Evolutionary conservation across 371 early-diverging fungal species (phyloP).

Genomic region (Mortierella sp.): DNA sequence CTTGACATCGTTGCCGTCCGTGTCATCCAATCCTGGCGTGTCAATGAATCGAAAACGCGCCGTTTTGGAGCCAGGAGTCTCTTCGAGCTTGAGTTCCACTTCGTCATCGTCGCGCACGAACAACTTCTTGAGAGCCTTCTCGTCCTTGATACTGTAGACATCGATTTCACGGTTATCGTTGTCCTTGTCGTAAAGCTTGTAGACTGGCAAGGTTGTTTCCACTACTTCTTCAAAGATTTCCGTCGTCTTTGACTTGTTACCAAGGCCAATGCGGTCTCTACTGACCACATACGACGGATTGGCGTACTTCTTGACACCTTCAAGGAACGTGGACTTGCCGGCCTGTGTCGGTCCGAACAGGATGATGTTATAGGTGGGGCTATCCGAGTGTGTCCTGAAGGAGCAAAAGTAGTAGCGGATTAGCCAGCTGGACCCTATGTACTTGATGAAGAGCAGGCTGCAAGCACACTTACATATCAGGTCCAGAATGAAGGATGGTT

Average conservation of each 20-base stretch:
- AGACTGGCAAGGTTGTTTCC: neutral
- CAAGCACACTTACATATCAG: too few relatives aligned
- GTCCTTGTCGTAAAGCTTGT: neutral
- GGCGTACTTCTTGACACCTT: slow-evolving; percentile 5
- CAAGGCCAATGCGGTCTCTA: neutral
- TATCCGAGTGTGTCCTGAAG: too few relatives aligned
- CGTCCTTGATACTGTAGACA: neutral
- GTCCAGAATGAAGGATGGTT: too few relatives aligned
- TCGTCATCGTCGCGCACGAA: neutral
- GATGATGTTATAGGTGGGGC: slow-evolving; percentile 20
- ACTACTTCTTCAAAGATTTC: neutral
- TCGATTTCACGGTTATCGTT: slow-evolving; percentile 1
- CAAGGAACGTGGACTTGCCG: slow-evolving; percentile 18
- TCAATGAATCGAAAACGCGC: slow-evolving; percentile 3
- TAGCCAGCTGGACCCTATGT: too few relatives aligned
- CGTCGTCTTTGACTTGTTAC: neutral
- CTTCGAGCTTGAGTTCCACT: neutral
- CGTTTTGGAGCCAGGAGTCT: neutral
- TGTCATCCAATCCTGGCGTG: slow-evolving; percentile 7
- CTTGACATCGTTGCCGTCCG: slow-evolving; percentile 1
- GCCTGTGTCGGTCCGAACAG: slow-evolving; percentile 18
- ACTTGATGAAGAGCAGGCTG: too few relatives aligned
- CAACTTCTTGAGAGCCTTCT: neutral
- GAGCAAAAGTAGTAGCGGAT: too few relatives aligned
- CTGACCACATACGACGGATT: slow-evolving; percentile 5